These are phyloP conservation scores for Magnusiomyces sp. DNA, from an alignment of 1,139 yeast genomes.

Conservation along the genomic window DNA sequence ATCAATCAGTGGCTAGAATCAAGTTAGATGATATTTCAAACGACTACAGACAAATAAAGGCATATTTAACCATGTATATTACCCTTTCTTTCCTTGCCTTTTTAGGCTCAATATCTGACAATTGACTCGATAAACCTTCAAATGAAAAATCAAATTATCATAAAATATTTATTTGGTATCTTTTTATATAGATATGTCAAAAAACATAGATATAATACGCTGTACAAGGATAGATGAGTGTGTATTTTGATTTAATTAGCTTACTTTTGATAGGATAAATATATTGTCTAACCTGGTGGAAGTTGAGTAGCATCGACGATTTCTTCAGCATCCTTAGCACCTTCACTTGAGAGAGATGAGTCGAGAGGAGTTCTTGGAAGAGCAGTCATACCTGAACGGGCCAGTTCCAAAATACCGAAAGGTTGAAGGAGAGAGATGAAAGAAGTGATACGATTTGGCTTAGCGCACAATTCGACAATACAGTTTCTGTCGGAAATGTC, in stretches of 20 bases:
- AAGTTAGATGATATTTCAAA: too few relatives aligned
- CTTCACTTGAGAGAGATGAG: slow-evolving; percentile 39
- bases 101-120: too few relatives aligned
- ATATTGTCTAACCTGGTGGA: slow-evolving; percentile 73
- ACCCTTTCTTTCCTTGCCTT: too few relatives aligned
- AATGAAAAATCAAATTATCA: too few relatives aligned
- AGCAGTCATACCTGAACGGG: slow-evolving; percentile 98
- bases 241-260: not conserved
- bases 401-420: slow-evolving; percentile 91
- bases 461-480: slow-evolving; percentile 87
- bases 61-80: too few relatives aligned
- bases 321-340: slow-evolving; percentile 53
- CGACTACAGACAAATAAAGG: too few relatives aligned
- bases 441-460: slow-evolving; percentile 80
- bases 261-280: not conserved
- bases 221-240: not conserved
- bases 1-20: too few relatives aligned
- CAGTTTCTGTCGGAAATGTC: slow-evolving; percentile 92
- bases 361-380: slow-evolving; percentile 89
- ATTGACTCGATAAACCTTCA: too few relatives aligned
- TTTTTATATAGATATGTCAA: not conserved
- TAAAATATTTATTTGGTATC: not conserved
- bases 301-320: slow-evolving; percentile 40
- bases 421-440: slow-evolving; percentile 87
- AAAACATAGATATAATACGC: not conserved